A percentile compares a stretch with the other conserved stretches of the same genome.
phyloP scores from a whole-genome alignment of 441 rosid genomes.

The Jatropha podagrica region DNA sequence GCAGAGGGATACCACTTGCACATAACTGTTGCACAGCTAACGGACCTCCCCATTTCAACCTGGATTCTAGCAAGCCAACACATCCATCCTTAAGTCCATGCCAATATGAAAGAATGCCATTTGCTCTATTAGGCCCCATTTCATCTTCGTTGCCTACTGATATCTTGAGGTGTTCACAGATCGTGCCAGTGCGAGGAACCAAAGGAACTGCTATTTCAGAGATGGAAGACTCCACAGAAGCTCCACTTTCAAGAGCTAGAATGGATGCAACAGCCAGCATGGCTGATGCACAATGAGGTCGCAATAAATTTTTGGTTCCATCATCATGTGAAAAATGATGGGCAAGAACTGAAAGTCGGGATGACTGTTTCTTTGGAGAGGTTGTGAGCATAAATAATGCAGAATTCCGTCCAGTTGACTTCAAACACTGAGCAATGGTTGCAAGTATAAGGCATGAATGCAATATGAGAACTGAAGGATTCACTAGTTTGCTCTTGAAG shows the following conservation, averaged over 20 bases:
- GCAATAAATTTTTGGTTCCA: conserved; percentile 53
- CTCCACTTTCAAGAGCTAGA: conserved; percentile 82
- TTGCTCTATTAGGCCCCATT: conserved; percentile 27
- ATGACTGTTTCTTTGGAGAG: conserved; percentile 76
- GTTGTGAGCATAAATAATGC: conserved; percentile 86
- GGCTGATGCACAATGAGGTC: conserved; percentile 77
- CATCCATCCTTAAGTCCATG: conserved; percentile 94
- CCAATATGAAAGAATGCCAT: conserved; percentile 66
- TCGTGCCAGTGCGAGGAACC: conserved; percentile 85
- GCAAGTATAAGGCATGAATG: conserved; percentile 76
- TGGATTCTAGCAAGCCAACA: conserved; percentile 87
- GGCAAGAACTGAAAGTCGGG: conserved; percentile 81
- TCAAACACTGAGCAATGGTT: conserved; percentile 81
- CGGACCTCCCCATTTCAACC: conserved; percentile 87
- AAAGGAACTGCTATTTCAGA: conserved; percentile 79
- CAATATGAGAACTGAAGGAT: conserved; percentile 51
- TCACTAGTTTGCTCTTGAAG: conserved; percentile 56
- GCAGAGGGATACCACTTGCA: conserved; percentile 84
- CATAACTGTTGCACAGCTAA: conserved; percentile 80
- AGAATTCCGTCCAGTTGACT: conserved; percentile 81
- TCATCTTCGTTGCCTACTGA: conserved; percentile 45
- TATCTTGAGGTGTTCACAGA: conserved; percentile 72
- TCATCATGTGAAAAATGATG: conserved; percentile 68
- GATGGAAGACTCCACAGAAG: conserved; percentile 75
- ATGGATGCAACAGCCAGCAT: conserved; percentile 95